Evolutionary conservation across 257 asterid species (phyloP).

Genomic region (Nicotiana undulata): DNA sequence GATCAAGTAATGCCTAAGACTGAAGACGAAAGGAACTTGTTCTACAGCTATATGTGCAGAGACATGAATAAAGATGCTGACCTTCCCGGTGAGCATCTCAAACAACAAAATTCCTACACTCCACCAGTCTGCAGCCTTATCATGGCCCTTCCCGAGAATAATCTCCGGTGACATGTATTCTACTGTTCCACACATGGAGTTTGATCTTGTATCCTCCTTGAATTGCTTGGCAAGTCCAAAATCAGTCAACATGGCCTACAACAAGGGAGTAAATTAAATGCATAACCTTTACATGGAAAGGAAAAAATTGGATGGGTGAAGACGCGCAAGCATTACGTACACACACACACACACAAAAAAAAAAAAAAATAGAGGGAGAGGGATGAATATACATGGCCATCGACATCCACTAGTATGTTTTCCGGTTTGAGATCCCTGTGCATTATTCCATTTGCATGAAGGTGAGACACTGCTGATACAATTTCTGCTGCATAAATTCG

Average conservation of each 20-base stretch:
- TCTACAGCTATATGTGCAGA: neutral
- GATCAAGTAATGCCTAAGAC: neutral
- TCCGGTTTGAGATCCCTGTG: slow-evolving; percentile 70
- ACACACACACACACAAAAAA: neutral
- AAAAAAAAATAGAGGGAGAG: neutral
- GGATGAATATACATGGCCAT: slow-evolving; percentile 52
- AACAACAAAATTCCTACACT: slow-evolving; percentile 34
- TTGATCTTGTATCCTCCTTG: slow-evolving; percentile 42
- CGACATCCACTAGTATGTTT: slow-evolving; percentile 55
- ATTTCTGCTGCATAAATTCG: slow-evolving; percentile 56
- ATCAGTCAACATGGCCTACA: slow-evolving; percentile 36
- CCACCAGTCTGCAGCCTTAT: slow-evolving; percentile 75
- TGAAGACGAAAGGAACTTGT: neutral
- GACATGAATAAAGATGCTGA: neutral
- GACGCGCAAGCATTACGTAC: neutral
- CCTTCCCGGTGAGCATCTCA: slow-evolving; percentile 24
- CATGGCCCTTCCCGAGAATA: slow-evolving; percentile 63
- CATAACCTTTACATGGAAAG: neutral
- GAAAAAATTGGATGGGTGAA: neutral
- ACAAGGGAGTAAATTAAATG: slow-evolving; percentile 27
- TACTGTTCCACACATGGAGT: slow-evolving; percentile 63
- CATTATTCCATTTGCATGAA: slow-evolving; percentile 59
- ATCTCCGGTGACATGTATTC: slow-evolving; percentile 71
- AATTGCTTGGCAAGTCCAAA: slow-evolving; percentile 61
- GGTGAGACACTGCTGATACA: slow-evolving; percentile 56